Base-by-base conservation (phyloP, 257 asterid species). In the Vinca minor region DNA sequence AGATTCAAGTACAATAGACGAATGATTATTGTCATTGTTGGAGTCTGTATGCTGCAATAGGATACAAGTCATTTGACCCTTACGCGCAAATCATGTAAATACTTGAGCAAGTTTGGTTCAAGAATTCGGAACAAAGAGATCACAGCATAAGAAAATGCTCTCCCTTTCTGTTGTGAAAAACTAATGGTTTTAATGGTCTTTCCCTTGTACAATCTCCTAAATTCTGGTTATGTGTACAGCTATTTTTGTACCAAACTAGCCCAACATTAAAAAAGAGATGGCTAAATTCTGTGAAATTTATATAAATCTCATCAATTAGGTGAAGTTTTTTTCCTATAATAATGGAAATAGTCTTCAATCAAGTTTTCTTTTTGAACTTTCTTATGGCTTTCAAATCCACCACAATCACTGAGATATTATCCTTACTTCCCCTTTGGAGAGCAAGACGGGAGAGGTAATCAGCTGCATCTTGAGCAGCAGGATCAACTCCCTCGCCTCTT, bases 391-490 rank as follows among this genome's bases (percentile, higher is more conserved):
- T 88, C 77, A 88, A 65, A 61, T 85, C 91, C n/a, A 87, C 77
- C 26, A 87, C 94, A 53, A 87, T 74, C 63, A 87, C 91, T 21
- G 94, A 78, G 31, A 87, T 82, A 63, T 83, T 87, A 46, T 83
- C 95, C 64, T 74, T 77, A 72, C 91, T 83, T 57, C 94, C 93
- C 76, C 77, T 83, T 59, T 76, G 80, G 66, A 81, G 74, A 67
- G 95, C 93, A 63, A 80, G 73, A 25, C 67, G 74, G 1, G 89
- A 62, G 49, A 85, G 83, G 71, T 74, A 81, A 25, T 85, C 86
- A 1, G 91, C 91, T 60, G 94, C 94, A 59, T 79, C 96, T 50
- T 85, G 89, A 31, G 96, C 80, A 0, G 91, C 91, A 1, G 78
- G 86, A 59, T 85, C 94, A 1, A 69, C 42, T 3, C 52, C 78